Base-by-base conservation (phyloP, 257 asterid genomes). In the Rauvolfia tetraphylla region DNA sequence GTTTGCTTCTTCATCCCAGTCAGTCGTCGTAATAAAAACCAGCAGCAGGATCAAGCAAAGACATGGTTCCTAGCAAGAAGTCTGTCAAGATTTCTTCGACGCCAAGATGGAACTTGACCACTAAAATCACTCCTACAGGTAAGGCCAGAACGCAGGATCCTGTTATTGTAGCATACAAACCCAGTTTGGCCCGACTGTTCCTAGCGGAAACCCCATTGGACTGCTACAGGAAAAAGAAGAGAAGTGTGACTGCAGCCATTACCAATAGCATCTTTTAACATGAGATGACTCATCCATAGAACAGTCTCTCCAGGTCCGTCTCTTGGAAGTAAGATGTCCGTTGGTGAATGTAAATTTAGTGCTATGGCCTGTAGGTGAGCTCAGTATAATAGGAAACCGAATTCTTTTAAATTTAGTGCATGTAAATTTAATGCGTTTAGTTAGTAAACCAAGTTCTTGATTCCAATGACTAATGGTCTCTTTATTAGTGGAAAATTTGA, bases 181-280 rank as follows among this genome's bases (percentile, higher is more conserved):
- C 10, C 11, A 89, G 75, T 88, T 86, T 25, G 95, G 95, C 78
- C 89, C 38, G 1, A 90, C 97, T 74, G 95, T 92, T 14, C 96
- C 97, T 71, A n/a, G n/a, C 95, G 80, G 70, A 88, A 1, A 92
- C 83, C 53, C 97, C 98, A 1, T 90, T 96, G 88, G 70, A 88
- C 97, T 27, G 82, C 88, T 79, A 87, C 58, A 13, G 97, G 97
- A 36, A 94, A 92, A 38, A 89, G 89, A n/a, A n/a, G 29, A 85
- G 83, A 56, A 89, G 85, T 57, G 91, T 95, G 51, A 89, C 58
- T 4, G 77, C 67, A 10, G 90, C 87, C 97, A 89, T 88, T 67
- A 87, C 14, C 68, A 82, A 9, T 90, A 92, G 86, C 77, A 73
- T 80, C 80, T 75, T 89, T 81, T 81, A 82, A 71, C n/a, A n/a